Evolutionary conservation across 305 asterid genomes (phyloP).

Genomic region (Fraxinus platypoda): DNA sequence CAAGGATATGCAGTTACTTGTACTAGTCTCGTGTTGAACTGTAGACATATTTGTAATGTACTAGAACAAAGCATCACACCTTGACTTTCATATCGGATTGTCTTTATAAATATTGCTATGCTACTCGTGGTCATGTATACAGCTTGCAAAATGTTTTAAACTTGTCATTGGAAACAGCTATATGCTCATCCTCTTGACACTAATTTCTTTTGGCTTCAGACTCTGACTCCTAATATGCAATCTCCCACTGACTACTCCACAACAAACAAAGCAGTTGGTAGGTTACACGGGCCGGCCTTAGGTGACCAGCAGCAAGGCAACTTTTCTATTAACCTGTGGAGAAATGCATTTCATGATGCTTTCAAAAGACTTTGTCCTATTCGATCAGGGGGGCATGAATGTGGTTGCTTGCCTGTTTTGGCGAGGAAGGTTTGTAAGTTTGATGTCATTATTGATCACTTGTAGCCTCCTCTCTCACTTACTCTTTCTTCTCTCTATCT

Average conservation of each 20-base stretch:
- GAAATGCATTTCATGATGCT: slow-evolving; percentile 78
- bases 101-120: background rate
- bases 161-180: slow-evolving; percentile 12
- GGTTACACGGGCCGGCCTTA: slow-evolving; percentile 58
- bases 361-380: slow-evolving; percentile 87
- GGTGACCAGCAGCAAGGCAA: slow-evolving; percentile 80
- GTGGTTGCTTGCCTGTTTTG: slow-evolving; percentile 93
- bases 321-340: slow-evolving; percentile 78
- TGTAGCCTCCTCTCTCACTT: background rate
- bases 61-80: background rate
- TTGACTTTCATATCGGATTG: background rate
- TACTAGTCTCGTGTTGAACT: background rate
- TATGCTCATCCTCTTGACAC: background rate
- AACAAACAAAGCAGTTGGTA: slow-evolving; percentile 43
- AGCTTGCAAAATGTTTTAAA: slow-evolving; percentile 9
- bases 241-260: slow-evolving; percentile 45
- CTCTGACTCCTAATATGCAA: slow-evolving; percentile 93
- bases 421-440: slow-evolving; percentile 64
- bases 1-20: background rate
- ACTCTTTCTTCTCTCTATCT: background rate
- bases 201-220: slow-evolving; percentile 44
- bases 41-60: background rate
- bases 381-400: slow-evolving; percentile 82
- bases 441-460: slow-evolving; percentile 7
- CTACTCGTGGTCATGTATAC: slow-evolving; percentile 4